Evolutionary conservation across 805 yeast genomes (phyloP).

Genomic region (Starmerella etchellsii): DNA sequence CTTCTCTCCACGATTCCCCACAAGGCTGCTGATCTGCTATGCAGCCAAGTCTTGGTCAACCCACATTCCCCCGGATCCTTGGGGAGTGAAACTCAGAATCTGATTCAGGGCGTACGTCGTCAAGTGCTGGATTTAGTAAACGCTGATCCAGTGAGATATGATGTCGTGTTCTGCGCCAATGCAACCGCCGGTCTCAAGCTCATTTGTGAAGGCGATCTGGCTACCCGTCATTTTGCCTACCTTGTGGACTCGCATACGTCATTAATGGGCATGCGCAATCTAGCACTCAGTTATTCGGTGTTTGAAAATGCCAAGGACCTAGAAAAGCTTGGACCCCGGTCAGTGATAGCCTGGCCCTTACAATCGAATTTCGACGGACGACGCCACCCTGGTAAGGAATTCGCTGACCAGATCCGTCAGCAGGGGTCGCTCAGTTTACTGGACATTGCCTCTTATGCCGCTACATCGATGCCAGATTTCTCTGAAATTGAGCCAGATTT

Average conservation of each 20-base stretch:
- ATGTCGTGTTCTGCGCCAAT: constrained; percentile 32
- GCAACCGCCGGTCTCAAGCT: constrained; percentile 33
- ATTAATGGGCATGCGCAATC: constrained; percentile 30
- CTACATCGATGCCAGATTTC: constrained; percentile 30
- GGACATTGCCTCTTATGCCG: constrained; percentile 31
- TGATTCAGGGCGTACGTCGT: constrained; percentile 25
- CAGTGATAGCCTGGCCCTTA: constrained; percentile 32
- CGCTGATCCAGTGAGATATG: constrained; percentile 29
- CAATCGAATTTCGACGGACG: constrained; percentile 36
- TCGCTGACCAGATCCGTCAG: constrained; percentile 19
- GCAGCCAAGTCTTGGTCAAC: constrained; percentile 26
- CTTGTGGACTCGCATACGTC: constrained; percentile 33
- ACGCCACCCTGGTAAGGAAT: constrained; percentile 27
- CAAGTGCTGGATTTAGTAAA: constrained; percentile 27
- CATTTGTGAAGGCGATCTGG: constrained; percentile 24
- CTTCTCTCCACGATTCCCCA: constrained; percentile 26
- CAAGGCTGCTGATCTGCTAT: constrained; percentile 21
- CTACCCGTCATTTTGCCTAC: constrained; percentile 23
- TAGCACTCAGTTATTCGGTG: constrained; percentile 10
- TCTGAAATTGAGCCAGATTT: constrained; percentile 29
- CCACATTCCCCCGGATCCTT: constrained; percentile 34
- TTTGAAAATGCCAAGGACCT: constrained; percentile 24
- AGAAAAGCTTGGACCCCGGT: constrained; percentile 17
- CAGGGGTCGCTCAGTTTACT: constrained; percentile 24
- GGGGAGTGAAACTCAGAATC: constrained; percentile 23